Evolutionary conservation across 768 basidiomycete genomes (phyloP), one percentile per base, ranked within the genome.

Genomic region (Lactarius hengduanensis): DNA sequence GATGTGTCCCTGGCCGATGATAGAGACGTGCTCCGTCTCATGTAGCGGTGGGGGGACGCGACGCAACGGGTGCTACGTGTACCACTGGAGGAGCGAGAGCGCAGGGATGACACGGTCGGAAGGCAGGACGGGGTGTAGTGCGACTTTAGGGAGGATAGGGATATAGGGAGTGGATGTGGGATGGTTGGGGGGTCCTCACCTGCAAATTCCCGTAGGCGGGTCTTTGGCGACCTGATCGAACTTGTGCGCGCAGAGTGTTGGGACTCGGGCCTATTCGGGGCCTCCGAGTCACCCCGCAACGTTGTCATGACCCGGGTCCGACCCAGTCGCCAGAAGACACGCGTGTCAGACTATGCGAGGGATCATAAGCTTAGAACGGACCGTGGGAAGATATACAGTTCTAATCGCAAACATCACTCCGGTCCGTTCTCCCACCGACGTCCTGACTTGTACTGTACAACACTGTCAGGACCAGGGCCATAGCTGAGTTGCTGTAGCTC

Each of bases 1-100:
- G 63, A 99, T 96, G 71, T 98, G 98, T 13, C 96, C 96, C 68
- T 94, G 92, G 0, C 97, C 96, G 54, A 98, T 89, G 62, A 99
- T 78, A 1, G 92, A 86, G 34, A 96, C 86, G 70, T 96, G 90
- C 2, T 80, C 74, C 4, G 85, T 77, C 47, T 82, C 82, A 36
- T 91, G 84, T 2, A 94, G 82, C 0, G 87, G 80, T 1, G 90
- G 87, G 0, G 89, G 80, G 0, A 82, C 74, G 0, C 84, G 81
- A 11, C 80, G 78, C 10, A 86, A 86, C 1, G 96, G 96, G 75
- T 98, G 94, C 57, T 84, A 88, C 15, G 96, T 98, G 78, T 99
- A 98, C 96, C 95, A 98, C 70, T 95, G 91, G 1, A 99, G 95
- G 53, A 99, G 77, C 0, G 85, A 86, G 3, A 97, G 80, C 0